Evolutionary conservation across 306 rosid species (phyloP).

Genomic region (Rubus idaeus): DNA sequence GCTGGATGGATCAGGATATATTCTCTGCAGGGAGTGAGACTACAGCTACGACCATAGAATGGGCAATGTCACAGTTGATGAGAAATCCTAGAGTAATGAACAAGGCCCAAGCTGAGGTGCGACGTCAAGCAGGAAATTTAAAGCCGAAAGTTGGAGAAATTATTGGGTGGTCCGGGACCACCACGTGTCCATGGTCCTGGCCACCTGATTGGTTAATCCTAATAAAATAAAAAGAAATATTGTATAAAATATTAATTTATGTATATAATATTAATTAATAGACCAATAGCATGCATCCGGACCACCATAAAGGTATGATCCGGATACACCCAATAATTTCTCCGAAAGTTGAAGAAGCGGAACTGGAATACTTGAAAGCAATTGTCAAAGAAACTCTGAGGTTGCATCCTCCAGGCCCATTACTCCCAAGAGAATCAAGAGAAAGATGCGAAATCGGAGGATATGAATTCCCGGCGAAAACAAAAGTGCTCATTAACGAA

Average conservation of each 20-base stretch:
- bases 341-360: neutral
- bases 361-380: conserved; percentile 8
- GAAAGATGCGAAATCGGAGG: neutral
- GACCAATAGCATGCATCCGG: too few species aligned
- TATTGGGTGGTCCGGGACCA: too few species aligned
- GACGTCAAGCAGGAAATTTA: neutral
- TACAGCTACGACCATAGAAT: conserved; percentile 27
- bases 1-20: conserved; percentile 9
- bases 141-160: neutral
- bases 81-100: neutral
- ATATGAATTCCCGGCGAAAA: neutral
- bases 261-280: too few species aligned
- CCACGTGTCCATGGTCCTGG: too few species aligned
- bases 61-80: conserved; percentile 44
- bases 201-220: too few species aligned
- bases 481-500: neutral
- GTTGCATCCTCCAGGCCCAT: neutral
- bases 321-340: too few species aligned
- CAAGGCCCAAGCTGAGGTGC: conserved; percentile 9
- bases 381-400: conserved; percentile 12
- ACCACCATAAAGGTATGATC: too few species aligned
- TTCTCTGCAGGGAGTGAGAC: conserved; percentile 42
- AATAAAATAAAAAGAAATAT: too few species aligned
- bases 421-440: neutral
- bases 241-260: too few species aligned